Percentiles rank a stretch among this genome's conserved stretches.
Evolutionary conservation across 257 asterid genomes (phyloP).

Genomic region (Cynanchum wilfordii): DNA sequence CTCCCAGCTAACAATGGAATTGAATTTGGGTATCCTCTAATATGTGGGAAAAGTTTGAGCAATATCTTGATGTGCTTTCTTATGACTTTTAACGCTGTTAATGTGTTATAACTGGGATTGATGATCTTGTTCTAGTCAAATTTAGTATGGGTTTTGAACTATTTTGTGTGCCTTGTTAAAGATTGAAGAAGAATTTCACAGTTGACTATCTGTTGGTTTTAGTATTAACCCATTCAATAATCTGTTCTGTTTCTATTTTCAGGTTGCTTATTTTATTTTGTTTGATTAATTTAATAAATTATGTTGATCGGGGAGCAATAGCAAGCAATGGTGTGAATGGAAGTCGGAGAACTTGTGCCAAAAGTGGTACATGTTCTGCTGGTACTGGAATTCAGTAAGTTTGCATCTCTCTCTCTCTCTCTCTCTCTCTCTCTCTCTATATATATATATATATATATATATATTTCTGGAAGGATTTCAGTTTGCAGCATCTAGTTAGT

Average conservation of each 20-base stretch:
- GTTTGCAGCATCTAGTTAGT: not conserved
- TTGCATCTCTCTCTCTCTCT: not conserved
- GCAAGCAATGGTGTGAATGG: conserved; percentile 94
- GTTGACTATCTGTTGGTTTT: not conserved
- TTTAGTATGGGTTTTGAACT: not conserved
- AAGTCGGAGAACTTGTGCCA: conserved; percentile 47
- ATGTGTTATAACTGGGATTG: not conserved
- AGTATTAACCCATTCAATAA: not conserved
- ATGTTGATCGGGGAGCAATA: conserved; percentile 82
- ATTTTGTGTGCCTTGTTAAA: not conserved
- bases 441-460: no score
- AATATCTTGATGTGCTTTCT: not conserved
- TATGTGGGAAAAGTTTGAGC: no score
- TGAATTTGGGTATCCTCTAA: not conserved
- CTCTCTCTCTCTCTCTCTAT: not conserved
- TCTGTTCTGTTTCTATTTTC: conserved; percentile 3
- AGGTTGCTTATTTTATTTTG: conserved; percentile 56
- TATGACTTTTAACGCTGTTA: not conserved
- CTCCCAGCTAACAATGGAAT: not conserved
- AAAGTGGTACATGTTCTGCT: conserved; percentile 49
- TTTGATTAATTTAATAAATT: conserved; percentile 62
- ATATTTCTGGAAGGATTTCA: no score
- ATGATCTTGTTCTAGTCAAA: not conserved
- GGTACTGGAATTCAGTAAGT: conserved; percentile 87
- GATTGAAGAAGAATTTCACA: not conserved